phyloP scores from a whole-genome alignment of 768 basidiomycete genomes.

The Paxillus rubicundulus region DNA sequence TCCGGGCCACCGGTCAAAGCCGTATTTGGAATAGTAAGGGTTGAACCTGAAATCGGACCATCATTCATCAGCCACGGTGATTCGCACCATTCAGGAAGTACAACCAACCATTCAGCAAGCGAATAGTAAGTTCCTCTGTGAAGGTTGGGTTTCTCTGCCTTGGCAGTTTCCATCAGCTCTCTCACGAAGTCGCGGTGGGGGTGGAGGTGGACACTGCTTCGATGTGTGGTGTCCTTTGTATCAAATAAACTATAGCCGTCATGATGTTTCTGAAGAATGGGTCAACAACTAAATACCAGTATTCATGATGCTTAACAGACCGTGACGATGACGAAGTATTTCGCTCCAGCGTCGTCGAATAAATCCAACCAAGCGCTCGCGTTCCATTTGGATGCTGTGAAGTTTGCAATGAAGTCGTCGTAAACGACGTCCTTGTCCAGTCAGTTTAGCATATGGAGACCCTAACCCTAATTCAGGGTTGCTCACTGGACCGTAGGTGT shows the following conservation, averaged over 20 bases:
- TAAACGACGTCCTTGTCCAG: conserved; percentile 42
- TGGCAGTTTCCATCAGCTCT: conserved; percentile 51
- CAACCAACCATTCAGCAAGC: conserved; percentile 49
- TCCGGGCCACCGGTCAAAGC: conserved; percentile 52
- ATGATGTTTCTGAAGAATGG: conserved; percentile 49
- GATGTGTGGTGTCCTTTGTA: conserved; percentile 49
- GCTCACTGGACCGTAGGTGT: conserved; percentile 45
- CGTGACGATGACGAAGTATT: conserved; percentile 59
- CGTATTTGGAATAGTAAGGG: conserved; percentile 51
- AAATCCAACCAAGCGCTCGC: conserved; percentile 54
- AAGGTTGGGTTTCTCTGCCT: conserved; percentile 46
- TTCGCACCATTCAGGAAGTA: not conserved
- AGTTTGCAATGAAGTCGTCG: conserved; percentile 57
- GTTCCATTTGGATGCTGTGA: conserved; percentile 52
- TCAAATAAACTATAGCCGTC: conserved; percentile 60
- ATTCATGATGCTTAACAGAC: conserved; percentile 27
- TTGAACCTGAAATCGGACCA: conserved; percentile 42
- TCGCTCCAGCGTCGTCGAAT: conserved; percentile 55
- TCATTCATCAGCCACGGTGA: not conserved
- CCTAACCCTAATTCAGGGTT: not conserved
- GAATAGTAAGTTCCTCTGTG: conserved; percentile 60
- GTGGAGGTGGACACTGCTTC: conserved; percentile 47
- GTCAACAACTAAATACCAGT: not conserved
- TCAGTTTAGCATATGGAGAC: not conserved
- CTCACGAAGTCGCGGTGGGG: conserved; percentile 51